Base-by-base conservation (phyloP, 768 basidiomycete species). In the Tylopilus balloui region DNA sequence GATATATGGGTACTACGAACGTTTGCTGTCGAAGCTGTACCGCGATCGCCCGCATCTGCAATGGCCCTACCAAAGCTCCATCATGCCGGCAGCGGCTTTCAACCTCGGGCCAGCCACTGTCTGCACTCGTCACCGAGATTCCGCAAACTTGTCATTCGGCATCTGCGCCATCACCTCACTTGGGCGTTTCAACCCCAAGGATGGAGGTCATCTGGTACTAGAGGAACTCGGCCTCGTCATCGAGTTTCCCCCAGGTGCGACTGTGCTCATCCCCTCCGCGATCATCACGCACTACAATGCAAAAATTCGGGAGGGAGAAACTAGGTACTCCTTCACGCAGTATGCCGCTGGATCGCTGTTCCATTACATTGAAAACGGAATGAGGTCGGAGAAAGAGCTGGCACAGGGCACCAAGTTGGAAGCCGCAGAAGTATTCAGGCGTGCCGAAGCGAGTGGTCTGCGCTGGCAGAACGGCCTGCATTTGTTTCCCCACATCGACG, bases 21-120 rank as follows among this genome's bases (percentile, higher is more conserved):
- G 1, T 0, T 0, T 3, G 14, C 14, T 53, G 4, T 21, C 3
- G 0, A 36, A 35, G 14, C 14, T 50, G 0, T 42, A 41, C 6
- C 0, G 0, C 1, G 3, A 0, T 0, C 3, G 1, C 5, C 29
- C 17, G 0, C 6, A 12, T 4, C 12, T 47, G 17, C 12, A 6
- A 2, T 25, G 19, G 0, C 51, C 51, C 0, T 54, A 36, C 5
- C 12, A 25, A 21, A 17, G 0, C 0, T 54, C 42, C 31, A 12
- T 13, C 13, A 13, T 32, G 12, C 12, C 31, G 13, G 12, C 31
- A 13, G 31, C 31, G 11, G 31, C 31, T 5, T 32, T 32, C 14
- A 32, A 32, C 31, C 31, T 32, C 5, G 31, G 31, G 14, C 31
- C 31, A 32, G 12, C 12, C 12, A 32, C 31, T 13, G 31, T 32